Evolutionary conservation across 129 eudicot genomes (phyloP).

Genomic region (Escallonia herrerae): DNA sequence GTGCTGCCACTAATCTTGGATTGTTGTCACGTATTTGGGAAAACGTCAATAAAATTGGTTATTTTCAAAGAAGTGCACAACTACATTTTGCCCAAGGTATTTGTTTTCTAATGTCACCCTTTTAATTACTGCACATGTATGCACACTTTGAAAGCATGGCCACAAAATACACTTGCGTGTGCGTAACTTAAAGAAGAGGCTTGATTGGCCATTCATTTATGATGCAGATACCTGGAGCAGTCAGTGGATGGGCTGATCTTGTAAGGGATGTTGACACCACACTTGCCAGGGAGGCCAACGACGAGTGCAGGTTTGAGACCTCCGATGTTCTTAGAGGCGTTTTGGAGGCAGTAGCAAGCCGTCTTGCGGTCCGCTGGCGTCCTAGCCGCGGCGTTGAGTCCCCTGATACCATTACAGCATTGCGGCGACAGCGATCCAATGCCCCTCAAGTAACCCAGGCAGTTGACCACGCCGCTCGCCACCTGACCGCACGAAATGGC

Average conservation of each 20-base stretch:
- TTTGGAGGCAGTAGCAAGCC: constrained; percentile 33
- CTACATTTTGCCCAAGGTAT: too few relatives aligned
- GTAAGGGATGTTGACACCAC: constrained; percentile 53
- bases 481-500: constrained; percentile 28
- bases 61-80: too few relatives aligned
- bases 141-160: too few relatives aligned
- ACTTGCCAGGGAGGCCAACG: constrained; percentile 24
- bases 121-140: too few relatives aligned
- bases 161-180: too few relatives aligned
- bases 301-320: constrained; percentile 18
- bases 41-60: too few relatives aligned
- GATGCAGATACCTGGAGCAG: constrained; percentile 28
- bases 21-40: too few relatives aligned
- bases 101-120: too few relatives aligned
- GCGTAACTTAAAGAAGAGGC: too few relatives aligned
- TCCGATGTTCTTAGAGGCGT: background rate
- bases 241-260: constrained; percentile 42
- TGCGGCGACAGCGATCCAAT: background rate
- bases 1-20: too few relatives aligned
- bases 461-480: constrained; percentile 4
- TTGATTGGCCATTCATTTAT: background rate
- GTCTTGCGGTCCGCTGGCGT: constrained; percentile 19
- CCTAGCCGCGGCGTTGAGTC: constrained; percentile 25
- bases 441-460: constrained; percentile 15
- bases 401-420: constrained; percentile 36